A percentile compares a stretch with the other conserved stretches of the same genome.
Conservation (phyloP, 805 yeast genomes). For the Candida sphagnicola region DNA sequence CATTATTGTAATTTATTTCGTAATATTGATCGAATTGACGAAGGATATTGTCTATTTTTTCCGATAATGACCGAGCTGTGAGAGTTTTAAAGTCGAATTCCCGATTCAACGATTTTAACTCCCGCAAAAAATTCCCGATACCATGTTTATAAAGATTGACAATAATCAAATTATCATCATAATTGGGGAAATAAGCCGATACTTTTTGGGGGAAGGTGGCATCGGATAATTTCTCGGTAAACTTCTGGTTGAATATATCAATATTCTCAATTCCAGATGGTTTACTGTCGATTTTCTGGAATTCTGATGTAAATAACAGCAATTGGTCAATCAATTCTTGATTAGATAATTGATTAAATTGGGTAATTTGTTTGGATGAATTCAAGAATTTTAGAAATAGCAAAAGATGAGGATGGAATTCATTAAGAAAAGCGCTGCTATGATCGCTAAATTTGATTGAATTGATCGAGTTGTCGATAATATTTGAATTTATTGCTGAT, state of each 20-base stretch:
- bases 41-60: conserved; percentile 14
- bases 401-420: neutral
- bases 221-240: conserved; percentile 1
- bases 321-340: neutral
- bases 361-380: neutral
- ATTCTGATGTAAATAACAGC: conserved; percentile 1
- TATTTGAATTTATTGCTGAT: neutral
- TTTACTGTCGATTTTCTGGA: neutral
- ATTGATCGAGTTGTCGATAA: neutral
- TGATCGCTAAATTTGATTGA: neutral
- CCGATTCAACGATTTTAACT: conserved; percentile 16
- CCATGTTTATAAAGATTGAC: neutral
- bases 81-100: conserved; percentile 18
- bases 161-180: neutral
- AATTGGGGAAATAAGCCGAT: neutral
- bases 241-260: neutral
- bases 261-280: neutral
- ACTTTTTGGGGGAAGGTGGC: neutral
- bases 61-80: conserved; percentile 7
- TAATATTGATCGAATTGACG: conserved; percentile 15
- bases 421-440: neutral
- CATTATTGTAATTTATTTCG: conserved; percentile 2
- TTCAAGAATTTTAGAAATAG: neutral
- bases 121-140: conserved; percentile 8
- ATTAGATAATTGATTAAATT: neutral